Evolutionary conservation across 2,329 filamentous ascomycete genomes (phyloP).

Genomic region (Diaporthe aspalathi): DNA sequence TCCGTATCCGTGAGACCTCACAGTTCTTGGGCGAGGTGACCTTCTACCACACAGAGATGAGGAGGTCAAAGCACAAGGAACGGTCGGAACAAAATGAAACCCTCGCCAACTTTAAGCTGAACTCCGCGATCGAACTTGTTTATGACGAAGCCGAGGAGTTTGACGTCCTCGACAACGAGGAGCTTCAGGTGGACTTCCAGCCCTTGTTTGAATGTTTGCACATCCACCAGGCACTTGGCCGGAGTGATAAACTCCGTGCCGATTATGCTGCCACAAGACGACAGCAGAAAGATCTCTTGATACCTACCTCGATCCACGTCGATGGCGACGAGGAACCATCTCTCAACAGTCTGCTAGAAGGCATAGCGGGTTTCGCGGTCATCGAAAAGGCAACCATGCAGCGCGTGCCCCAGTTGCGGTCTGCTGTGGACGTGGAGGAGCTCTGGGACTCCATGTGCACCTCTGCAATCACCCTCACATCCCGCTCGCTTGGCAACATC

Average conservation of each 20-base stretch:
- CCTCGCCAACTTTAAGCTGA: conserved; percentile 86
- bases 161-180: conserved; percentile 94
- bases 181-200: conserved; percentile 92
- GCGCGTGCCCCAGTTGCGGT: conserved; percentile 83
- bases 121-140: conserved; percentile 94
- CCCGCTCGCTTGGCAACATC: conserved; percentile 81
- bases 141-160: conserved; percentile 97
- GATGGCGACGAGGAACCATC: conserved; percentile 85
- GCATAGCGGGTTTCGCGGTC: conserved; percentile 95
- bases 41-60: conserved; percentile 93
- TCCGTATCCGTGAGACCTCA: conserved; percentile 92
- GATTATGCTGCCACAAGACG: conserved; percentile 94
- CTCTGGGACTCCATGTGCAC: conserved; percentile 99
- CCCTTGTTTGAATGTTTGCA: conserved; percentile 95
- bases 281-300: conserved; percentile 89
- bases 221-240: conserved; percentile 93
- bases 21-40: conserved; percentile 96
- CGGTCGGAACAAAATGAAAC: conserved; percentile 81
- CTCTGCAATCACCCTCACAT: conserved; percentile 83
- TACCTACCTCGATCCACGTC: conserved; percentile 81
- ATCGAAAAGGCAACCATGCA: conserved; percentile 95
- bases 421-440: conserved; percentile 92
- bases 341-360: conserved; percentile 90
- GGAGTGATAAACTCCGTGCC: conserved; percentile 88
- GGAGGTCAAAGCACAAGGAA: conserved; percentile 84